Base-by-base conservation (phyloP, 1,284 basidiomycete species). In the Naganishia liquefaciens region DNA sequence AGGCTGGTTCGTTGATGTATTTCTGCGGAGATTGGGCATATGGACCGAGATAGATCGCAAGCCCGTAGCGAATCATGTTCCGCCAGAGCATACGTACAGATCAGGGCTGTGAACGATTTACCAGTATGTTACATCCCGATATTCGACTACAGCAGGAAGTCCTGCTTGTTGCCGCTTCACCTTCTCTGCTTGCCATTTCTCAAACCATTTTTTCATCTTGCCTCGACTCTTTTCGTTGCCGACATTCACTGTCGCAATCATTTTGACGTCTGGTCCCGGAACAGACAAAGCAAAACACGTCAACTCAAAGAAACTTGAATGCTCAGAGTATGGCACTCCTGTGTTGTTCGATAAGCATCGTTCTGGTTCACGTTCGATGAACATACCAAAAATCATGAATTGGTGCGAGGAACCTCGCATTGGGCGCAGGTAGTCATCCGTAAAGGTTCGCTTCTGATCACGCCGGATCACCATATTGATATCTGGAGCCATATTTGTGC, bases 201-300 rank as follows among this genome's bases (percentile, higher is more conserved):
- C 84, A 58, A 96, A 83, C 78, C 79, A 95, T 68, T 84, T 85
- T 44, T 83, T 81, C 88, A 96, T 95, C 81, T 90, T 94, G 1
- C 81, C 86, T 64, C 91, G 81, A 57, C 88, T 90, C 23, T 75
- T 80, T 73, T 90, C 87, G 69, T 83, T 93, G 19, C 90, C 90
- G 0, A 98, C 89, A 72, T 97, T 98, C 49, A 98, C 94, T 0
- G 95, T 98, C 5, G 95, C 91, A 70, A 98, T 94, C 83, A 98
- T 94, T 72, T 75, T 76, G 7, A 77, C 68, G 83, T 87, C 9
- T 13, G 74, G 70, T 74, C 84, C 88, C 86, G 95, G 73, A 85
- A 91, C 81, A 13, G 88, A 90, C 74, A 98, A 82, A 4, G 92
- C 91, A 74, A 98, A 98, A 73, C 90, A 96, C 25, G 91, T 97